Conservation (phyloP, 1,284 basidiomycete genomes). For the Microbotryomycetes sp. region DNA sequence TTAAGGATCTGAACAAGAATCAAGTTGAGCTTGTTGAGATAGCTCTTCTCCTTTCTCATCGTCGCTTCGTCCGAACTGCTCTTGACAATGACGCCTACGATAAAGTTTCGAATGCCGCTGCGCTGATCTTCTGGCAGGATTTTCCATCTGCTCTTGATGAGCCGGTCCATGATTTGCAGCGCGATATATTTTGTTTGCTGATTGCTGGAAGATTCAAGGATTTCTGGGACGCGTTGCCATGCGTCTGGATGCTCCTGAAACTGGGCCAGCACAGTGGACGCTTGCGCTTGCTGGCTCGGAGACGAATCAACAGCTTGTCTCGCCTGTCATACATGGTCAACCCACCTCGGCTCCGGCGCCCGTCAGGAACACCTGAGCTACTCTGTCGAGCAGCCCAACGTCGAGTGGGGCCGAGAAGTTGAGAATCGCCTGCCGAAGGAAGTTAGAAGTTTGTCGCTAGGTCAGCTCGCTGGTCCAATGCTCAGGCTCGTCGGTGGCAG, state of each 20-base stretch:
- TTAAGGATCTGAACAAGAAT: conserved; percentile 96
- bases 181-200: conserved; percentile 96
- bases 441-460: background rate
- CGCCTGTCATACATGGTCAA: conserved; percentile 27
- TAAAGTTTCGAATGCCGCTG: conserved; percentile 93
- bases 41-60: conserved; percentile 88
- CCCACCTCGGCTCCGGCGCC: conserved; percentile 67
- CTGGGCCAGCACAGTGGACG: conserved; percentile 66
- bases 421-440: conserved; percentile 58
- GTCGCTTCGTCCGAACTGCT: conserved; percentile 62
- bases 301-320: conserved; percentile 4
- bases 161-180: conserved; percentile 86
- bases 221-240: conserved; percentile 94
- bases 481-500: too few species aligned
- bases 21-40: conserved; percentile 93
- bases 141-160: conserved; percentile 94
- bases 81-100: conserved; percentile 88
- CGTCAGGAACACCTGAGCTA: conserved; percentile 74
- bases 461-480: too few species aligned
- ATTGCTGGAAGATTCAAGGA: conserved; percentile 77
- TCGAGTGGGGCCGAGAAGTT: conserved; percentile 81
- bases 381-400: conserved; percentile 72
- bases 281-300: conserved; percentile 19
- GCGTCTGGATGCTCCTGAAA: conserved; percentile 97
- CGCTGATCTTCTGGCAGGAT: conserved; percentile 88